Evolutionary conservation across 2,329 filamentous ascomycete genomes (phyloP).

Genomic region (Acephala macrosclerotiorum): DNA sequence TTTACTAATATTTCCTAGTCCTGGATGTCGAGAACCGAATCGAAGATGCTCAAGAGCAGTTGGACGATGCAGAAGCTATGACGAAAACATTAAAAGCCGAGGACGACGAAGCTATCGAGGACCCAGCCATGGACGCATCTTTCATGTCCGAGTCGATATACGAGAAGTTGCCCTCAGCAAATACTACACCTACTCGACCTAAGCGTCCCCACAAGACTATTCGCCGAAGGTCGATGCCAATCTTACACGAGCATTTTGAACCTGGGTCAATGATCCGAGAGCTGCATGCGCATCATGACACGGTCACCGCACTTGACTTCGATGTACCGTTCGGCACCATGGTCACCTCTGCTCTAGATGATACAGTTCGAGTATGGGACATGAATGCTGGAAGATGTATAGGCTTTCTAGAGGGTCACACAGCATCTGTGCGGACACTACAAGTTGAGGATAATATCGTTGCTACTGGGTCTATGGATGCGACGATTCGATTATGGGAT

Average conservation of each 20-base stretch:
- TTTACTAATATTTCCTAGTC: constrained; percentile 51
- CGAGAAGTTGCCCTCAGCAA: constrained; percentile 77
- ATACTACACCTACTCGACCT: constrained; percentile 57
- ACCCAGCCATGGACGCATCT: constrained; percentile 55
- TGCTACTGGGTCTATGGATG: constrained; percentile 93
- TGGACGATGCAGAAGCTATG: constrained; percentile 64
- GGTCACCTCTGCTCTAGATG: constrained; percentile 90
- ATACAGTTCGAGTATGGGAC: constrained; percentile 96
- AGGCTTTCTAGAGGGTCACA: constrained; percentile 89
- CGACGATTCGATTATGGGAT: constrained; percentile 94
- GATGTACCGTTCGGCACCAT: constrained; percentile 96
- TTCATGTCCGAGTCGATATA: constrained; percentile 99
- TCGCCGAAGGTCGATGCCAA: constrained; percentile 86
- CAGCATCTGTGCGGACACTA: constrained; percentile 89
- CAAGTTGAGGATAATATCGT: constrained; percentile 97
- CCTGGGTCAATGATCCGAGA: constrained; percentile 89
- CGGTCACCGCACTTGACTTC: constrained; percentile 91
- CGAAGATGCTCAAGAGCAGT: constrained; percentile 66
- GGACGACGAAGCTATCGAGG: constrained; percentile 53
- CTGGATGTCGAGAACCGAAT: constrained; percentile 67
- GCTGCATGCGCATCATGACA: constrained; percentile 86
- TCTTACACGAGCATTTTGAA: constrained; percentile 94
- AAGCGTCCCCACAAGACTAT: constrained; percentile 61
- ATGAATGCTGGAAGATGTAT: constrained; percentile 92
- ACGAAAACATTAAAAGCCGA: constrained; percentile 59